Conservation (phyloP, 345 rosid genomes). For the Salix exigua region DNA sequence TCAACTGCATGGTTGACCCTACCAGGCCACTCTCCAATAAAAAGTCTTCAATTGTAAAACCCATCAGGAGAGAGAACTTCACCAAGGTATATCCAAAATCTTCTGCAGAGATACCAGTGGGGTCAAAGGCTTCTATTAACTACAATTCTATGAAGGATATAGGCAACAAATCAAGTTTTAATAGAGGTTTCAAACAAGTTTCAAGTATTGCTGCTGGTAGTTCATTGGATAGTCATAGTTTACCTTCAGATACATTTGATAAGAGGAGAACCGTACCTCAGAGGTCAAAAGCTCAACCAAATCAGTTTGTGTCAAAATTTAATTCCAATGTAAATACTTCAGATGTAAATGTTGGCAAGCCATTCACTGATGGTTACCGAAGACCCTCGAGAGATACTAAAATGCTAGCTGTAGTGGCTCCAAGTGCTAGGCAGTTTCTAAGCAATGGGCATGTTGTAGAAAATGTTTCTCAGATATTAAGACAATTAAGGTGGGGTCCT, state of each 20-base stretch:
- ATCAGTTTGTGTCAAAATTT: constrained; percentile 32
- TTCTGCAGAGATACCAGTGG: constrained; percentile 35
- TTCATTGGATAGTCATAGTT: constrained; percentile 24
- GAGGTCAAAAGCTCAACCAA: constrained; percentile 35
- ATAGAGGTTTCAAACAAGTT: constrained; percentile 43
- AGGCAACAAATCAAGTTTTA: constrained; percentile 37
- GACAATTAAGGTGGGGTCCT: constrained; percentile 65
- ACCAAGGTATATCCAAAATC: constrained; percentile 52
- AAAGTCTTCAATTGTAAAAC: constrained; percentile 51
- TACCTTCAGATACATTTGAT: constrained; percentile 28
- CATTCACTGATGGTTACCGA: constrained; percentile 29
- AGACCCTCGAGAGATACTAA: constrained; percentile 44
- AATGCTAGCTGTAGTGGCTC: constrained; percentile 29
- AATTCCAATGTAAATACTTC: constrained; percentile 30
- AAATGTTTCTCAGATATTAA: constrained; percentile 49
- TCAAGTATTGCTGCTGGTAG: constrained; percentile 31
- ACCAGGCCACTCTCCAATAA: constrained; percentile 41
- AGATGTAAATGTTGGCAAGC: constrained; percentile 35
- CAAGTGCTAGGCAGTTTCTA: constrained; percentile 40
- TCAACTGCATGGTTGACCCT: constrained; percentile 59
- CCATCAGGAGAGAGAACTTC: constrained; percentile 46
- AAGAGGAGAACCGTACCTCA: constrained; percentile 47
- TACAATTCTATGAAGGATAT: constrained; percentile 38
- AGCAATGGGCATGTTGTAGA: constrained; percentile 43
- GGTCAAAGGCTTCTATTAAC: constrained; percentile 29